phyloP scores from a whole-genome alignment of 179 eudicot genomes.

The Beta macrorhiza region DNA sequence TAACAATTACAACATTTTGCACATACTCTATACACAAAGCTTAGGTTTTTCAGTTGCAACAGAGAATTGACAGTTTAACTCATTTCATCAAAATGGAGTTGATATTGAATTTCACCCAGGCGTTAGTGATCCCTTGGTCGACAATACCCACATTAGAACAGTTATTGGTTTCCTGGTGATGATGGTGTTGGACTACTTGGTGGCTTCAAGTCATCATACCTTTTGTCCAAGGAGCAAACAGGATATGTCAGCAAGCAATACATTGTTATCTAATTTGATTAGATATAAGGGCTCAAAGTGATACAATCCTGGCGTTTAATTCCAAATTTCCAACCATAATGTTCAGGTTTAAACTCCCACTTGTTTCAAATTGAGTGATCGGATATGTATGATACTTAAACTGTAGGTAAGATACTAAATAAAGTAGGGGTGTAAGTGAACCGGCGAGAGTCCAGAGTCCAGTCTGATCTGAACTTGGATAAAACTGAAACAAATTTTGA shows the following conservation, averaged over 20 bases:
- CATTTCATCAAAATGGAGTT: neutral
- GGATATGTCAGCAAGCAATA: slow-evolving; percentile 6
- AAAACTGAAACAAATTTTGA: too few species aligned
- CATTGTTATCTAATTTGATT: neutral
- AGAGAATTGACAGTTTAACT: neutral
- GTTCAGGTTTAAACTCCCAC: neutral
- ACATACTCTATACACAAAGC: neutral
- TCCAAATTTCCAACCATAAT: too few species aligned
- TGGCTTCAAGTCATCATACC: slow-evolving; percentile 79
- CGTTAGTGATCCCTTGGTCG: neutral
- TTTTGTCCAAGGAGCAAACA: slow-evolving; percentile 15
- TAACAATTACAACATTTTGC: neutral
- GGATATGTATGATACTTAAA: neutral
- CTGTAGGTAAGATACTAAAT: neutral
- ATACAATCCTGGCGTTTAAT: neutral
- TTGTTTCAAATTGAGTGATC: neutral
- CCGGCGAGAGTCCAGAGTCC: too few species aligned
- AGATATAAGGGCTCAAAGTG: neutral
- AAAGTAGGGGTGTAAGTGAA: too few species aligned
- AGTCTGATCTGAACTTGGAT: too few species aligned
- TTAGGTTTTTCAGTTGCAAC: neutral
- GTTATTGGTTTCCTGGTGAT: slow-evolving; percentile 28
- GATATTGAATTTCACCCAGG: neutral
- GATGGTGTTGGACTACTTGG: slow-evolving; percentile 66
- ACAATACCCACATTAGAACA: neutral